A percentile compares a stretch with the other conserved stretches of the same genome.
Conservation (phyloP, 257 asterid species). For the Ajuga chamaepitys region DNA sequence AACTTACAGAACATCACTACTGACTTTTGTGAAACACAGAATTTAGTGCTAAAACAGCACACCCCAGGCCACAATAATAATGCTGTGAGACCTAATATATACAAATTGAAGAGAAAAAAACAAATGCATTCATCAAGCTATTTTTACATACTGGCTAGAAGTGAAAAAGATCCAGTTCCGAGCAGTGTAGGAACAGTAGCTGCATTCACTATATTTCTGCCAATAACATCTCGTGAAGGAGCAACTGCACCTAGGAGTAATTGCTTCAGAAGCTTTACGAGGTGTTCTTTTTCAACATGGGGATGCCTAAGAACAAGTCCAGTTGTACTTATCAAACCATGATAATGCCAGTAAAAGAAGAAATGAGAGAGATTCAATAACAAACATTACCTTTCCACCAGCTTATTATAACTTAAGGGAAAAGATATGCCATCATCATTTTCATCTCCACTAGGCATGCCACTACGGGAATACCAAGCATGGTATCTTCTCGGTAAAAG, state of each 20-base stretch:
- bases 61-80: background rate
- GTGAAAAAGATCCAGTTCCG: slow-evolving; percentile 86
- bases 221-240: slow-evolving; percentile 42
- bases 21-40: background rate
- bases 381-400: slow-evolving; percentile 69
- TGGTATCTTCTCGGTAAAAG: slow-evolving; percentile 96
- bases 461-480: slow-evolving; percentile 91
- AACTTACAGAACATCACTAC: background rate
- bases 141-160: slow-evolving; percentile 52
- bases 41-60: background rate
- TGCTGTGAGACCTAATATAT: background rate
- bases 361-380: slow-evolving; percentile 5
- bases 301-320: slow-evolving; percentile 53
- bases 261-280: slow-evolving; percentile 89
- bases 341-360: slow-evolving; percentile 8
- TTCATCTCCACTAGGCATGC: slow-evolving; percentile 66
- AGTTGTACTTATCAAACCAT: slow-evolving; percentile 14
- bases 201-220: slow-evolving; percentile 53
- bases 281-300: slow-evolving; percentile 80
- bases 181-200: slow-evolving; percentile 88
- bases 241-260: slow-evolving; percentile 51
- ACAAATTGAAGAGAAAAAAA: background rate
- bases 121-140: slow-evolving; percentile 15
- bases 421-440: slow-evolving; percentile 87
- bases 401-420: slow-evolving; percentile 68